These are phyloP conservation scores for Suillus occidentalis DNA, from an alignment of 768 basidiomycete species.

Conservation along the genomic window DNA sequence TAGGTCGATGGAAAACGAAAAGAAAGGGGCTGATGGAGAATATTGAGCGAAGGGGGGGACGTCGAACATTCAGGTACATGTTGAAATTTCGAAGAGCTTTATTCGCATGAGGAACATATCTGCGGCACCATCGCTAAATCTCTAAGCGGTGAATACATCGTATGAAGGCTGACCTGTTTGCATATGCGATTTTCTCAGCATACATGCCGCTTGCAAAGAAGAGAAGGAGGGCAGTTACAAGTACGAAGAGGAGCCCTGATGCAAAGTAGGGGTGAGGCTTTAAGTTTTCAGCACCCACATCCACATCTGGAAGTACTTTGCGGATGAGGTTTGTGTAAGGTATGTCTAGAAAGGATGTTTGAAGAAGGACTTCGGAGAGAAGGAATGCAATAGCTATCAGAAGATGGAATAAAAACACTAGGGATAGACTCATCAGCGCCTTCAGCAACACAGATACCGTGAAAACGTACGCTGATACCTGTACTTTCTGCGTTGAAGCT, in stretches of 20 bases:
- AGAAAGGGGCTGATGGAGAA: constrained; percentile 43
- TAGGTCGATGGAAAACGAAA: constrained; percentile 35
- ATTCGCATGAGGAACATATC: constrained; percentile 97
- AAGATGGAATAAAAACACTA: constrained; percentile 78
- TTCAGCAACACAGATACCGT: constrained; percentile 22
- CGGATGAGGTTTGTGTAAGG: constrained; percentile 57
- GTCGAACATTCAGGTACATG: constrained; percentile 94
- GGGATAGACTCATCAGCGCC: constrained; percentile 14
- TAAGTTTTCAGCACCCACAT: constrained; percentile 39
- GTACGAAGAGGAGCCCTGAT: constrained; percentile 80
- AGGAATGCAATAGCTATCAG: constrained; percentile 69
- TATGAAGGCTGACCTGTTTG: constrained; percentile 68
- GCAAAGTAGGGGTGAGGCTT: constrained; percentile 72
- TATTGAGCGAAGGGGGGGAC: constrained; percentile 67
- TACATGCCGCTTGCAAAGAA: constrained; percentile 99
- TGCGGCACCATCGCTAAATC: constrained; percentile 32
- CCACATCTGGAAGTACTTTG: constrained; percentile 51
- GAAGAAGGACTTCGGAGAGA: constrained; percentile 70
- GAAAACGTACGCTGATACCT: constrained; percentile 71
- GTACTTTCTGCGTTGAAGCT: constrained; percentile 73
- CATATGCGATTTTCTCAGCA: constrained; percentile 92
- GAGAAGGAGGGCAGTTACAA: constrained; percentile 85
- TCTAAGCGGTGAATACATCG: constrained; percentile 16
- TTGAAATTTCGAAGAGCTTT: constrained; percentile 89
- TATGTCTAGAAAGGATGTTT: constrained; percentile 64